phyloP scores from a whole-genome alignment of 441 rosid species.

The Sinapis alba region DNA sequence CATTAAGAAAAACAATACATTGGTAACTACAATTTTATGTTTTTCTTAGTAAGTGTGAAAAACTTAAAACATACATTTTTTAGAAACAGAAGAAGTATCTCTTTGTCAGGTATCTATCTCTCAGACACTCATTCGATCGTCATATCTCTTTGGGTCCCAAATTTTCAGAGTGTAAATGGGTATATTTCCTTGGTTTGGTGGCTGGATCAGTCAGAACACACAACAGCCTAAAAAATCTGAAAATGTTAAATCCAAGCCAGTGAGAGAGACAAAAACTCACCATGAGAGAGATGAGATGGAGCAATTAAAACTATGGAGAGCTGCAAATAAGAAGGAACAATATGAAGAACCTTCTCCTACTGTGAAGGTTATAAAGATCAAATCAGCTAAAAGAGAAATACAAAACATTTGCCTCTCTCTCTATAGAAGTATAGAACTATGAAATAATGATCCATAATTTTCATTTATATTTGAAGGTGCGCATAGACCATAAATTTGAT shows the following conservation, averaged over 20 bases:
- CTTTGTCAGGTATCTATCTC: not conserved
- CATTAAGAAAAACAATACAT: too few relatives aligned
- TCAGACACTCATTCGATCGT: not conserved
- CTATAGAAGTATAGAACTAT: not conserved
- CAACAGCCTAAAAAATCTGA: conserved; percentile 30
- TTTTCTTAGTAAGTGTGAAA: too few relatives aligned
- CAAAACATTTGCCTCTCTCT: not conserved
- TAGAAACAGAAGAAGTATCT: too few relatives aligned
- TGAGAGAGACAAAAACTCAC: not conserved
- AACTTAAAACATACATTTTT: too few relatives aligned
- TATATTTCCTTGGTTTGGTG: conserved; percentile 7
- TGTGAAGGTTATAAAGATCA: conserved; percentile 56
- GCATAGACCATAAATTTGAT: conserved; percentile 44
- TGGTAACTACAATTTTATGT: too few relatives aligned
- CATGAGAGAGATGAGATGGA: conserved; percentile 50
- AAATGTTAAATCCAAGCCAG: not conserved
- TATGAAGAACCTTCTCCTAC: conserved; percentile 58
- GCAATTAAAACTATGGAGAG: conserved; percentile 66
- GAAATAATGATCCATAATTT: not conserved
- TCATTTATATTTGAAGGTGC: conserved; percentile 47
- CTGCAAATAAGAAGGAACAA: conserved; percentile 43
- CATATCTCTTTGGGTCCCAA: not conserved
- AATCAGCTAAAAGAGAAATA: not conserved
- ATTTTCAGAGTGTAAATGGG: conserved; percentile 6
- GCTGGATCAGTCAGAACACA: conserved; percentile 39